These are phyloP conservation scores for Carex kokanica DNA, from an alignment of 176 grass and related monocot species.

Conservation along the genomic window DNA sequence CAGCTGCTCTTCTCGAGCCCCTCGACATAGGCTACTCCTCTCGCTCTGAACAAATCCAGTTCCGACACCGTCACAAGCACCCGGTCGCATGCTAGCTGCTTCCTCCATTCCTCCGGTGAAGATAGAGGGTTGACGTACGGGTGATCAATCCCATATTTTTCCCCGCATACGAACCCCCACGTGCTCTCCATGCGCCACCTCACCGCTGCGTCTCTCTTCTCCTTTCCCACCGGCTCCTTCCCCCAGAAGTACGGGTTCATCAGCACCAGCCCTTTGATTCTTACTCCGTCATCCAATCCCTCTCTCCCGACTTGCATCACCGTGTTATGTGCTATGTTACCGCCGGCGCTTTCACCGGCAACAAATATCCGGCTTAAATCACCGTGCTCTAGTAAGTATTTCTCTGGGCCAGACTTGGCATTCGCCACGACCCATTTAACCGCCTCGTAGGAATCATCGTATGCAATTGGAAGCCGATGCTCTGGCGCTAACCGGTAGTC, in stretches of 20 bases:
- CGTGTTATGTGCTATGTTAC: slow-evolving; percentile 55
- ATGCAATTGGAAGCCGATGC: slow-evolving; percentile 54
- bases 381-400: slow-evolving; percentile 44
- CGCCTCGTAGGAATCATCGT: slow-evolving; percentile 50
- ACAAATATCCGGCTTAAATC: slow-evolving; percentile 42
- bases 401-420: not conserved
- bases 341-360: slow-evolving; percentile 55
- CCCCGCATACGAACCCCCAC: slow-evolving; percentile 36
- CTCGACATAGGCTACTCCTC: slow-evolving; percentile 36
- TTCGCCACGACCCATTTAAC: slow-evolving; percentile 30
- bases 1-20: slow-evolving; percentile 35
- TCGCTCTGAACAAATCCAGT: slow-evolving; percentile 39
- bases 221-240: slow-evolving; percentile 32
- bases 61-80: slow-evolving; percentile 25
- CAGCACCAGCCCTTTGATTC: slow-evolving; percentile 37
- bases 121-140: slow-evolving; percentile 32
- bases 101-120: slow-evolving; percentile 24
- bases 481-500: slow-evolving; percentile 63
- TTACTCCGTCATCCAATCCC: not conserved
- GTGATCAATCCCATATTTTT: slow-evolving; percentile 6
- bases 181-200: slow-evolving; percentile 31
- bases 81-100: slow-evolving; percentile 9
- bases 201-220: slow-evolving; percentile 22
- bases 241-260: slow-evolving; percentile 52
- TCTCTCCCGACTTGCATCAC: slow-evolving; percentile 37